A percentile compares a stretch with the other conserved stretches of the same genome.
These are phyloP conservation scores for Glutinoglossum americanum DNA, from an alignment of 495 filamentous ascomycete genomes.

Conservation along the genomic window DNA sequence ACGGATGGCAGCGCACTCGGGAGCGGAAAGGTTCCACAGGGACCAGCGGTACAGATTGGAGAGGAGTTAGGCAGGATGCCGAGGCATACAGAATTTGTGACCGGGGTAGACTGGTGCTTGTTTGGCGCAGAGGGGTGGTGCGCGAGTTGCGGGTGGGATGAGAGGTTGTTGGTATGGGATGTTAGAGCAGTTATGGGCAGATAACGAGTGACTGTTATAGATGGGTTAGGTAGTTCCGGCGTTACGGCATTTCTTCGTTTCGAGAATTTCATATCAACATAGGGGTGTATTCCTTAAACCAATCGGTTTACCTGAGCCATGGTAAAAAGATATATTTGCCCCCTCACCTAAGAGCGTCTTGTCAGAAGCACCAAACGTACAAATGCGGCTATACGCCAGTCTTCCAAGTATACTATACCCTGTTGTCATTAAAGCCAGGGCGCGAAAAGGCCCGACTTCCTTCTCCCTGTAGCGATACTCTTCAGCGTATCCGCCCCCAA, in stretches of 20 bases:
- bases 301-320: background rate
- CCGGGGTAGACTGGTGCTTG: conserved; percentile 94
- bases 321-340: background rate
- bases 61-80: conserved; percentile 72
- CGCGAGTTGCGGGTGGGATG: conserved; percentile 85
- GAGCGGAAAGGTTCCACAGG: conserved; percentile 20
- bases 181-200: conserved; percentile 41
- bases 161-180: conserved; percentile 80
- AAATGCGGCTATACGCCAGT: background rate
- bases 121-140: conserved; percentile 93
- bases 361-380: background rate
- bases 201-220: background rate
- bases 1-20: conserved; percentile 44
- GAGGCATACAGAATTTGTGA: conserved; percentile 83
- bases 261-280: background rate
- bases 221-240: background rate
- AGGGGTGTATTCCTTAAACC: background rate
- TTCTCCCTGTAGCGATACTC: conserved; percentile 15
- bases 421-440: background rate
- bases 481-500: conserved; percentile 22
- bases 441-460: background rate
- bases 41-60: conserved; percentile 24
- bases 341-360: background rate
- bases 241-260: background rate
- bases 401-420: background rate